These are phyloP conservation scores for Leccinellum luteum DNA, from an alignment of 768 basidiomycete species.

Conservation along the genomic window DNA sequence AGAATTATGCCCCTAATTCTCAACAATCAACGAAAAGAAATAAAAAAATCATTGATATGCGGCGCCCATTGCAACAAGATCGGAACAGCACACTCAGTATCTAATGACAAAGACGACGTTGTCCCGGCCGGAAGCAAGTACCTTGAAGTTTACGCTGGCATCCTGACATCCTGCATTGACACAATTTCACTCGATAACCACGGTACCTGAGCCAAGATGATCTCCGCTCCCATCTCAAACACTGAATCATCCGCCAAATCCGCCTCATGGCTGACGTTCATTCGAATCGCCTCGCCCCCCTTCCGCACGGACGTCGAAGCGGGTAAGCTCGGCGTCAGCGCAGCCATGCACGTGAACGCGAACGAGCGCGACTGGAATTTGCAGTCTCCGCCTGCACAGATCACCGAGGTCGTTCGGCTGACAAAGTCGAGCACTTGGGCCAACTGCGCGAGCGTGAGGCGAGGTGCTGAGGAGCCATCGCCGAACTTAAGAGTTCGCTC, in stretches of 20 bases:
- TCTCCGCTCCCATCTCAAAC: slow-evolving; percentile 11
- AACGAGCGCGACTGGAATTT: slow-evolving; percentile 15
- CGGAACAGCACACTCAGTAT: too few relatives aligned
- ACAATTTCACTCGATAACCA: neutral
- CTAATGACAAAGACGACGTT: too few relatives aligned
- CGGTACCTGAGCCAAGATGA: slow-evolving; percentile 4
- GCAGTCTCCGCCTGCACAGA: slow-evolving; percentile 10
- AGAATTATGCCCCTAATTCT: too few relatives aligned
- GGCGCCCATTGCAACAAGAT: too few relatives aligned
- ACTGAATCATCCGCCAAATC: slow-evolving; percentile 2
- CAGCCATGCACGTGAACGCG: slow-evolving; percentile 8
- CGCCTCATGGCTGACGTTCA: neutral
- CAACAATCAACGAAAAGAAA: too few relatives aligned
- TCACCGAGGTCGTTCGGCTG: neutral
- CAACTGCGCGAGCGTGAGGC: slow-evolving; percentile 4
- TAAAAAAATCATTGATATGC: too few relatives aligned
- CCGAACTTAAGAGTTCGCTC: neutral
- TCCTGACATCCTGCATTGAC: too few relatives aligned
- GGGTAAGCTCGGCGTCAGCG: slow-evolving; percentile 7
- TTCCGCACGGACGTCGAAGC: neutral
- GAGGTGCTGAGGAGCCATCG: neutral
- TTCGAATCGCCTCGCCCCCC: neutral
- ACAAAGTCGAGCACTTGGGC: slow-evolving; percentile 6
- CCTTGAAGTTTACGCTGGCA: too few relatives aligned
- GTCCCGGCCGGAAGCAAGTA: too few relatives aligned